A percentile compares a stretch with the other conserved stretches of the same genome.
These are phyloP conservation scores for Xylaria telfairii DNA, from an alignment of 495 filamentous ascomycete species.

Conservation along the genomic window DNA sequence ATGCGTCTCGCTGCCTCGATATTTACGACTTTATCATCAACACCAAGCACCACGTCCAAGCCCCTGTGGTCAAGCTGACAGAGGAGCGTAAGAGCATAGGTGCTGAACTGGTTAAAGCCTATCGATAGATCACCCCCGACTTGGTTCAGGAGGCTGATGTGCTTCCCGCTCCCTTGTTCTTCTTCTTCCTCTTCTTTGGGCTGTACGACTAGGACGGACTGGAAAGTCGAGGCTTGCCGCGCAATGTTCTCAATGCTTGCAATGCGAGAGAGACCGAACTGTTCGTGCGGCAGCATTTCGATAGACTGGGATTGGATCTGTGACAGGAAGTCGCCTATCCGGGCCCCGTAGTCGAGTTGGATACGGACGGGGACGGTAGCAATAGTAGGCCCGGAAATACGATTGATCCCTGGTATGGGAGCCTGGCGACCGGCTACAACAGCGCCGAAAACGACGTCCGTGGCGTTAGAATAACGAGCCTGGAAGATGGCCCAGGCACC, in stretches of 20 bases:
- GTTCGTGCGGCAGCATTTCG: conserved; percentile 61
- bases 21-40: too few species aligned
- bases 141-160: not conserved
- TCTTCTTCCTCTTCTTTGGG: conserved; percentile 34
- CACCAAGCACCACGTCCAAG: too few species aligned
- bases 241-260: conserved; percentile 58
- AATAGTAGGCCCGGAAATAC: conserved; percentile 60
- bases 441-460: conserved; percentile 59
- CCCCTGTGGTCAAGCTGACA: conserved; percentile 26
- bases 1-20: too few species aligned
- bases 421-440: conserved; percentile 58
- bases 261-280: conserved; percentile 68
- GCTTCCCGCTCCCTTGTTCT: too few species aligned
- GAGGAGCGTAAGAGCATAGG: conserved; percentile 34
- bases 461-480: conserved; percentile 36
- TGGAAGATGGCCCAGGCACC: conserved; percentile 48
- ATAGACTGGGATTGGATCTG: conserved; percentile 56
- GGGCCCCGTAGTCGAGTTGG: conserved; percentile 35
- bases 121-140: conserved; percentile 5
- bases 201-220: conserved; percentile 65
- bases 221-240: conserved; percentile 62
- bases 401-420: conserved; percentile 51
- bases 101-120: conserved; percentile 32
- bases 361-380: conserved; percentile 65
- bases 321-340: conserved; percentile 43